A percentile compares a stretch with the other conserved stretches of the same genome.
Conservation (phyloP, 768 basidiomycete genomes). For the Epithele typhae region DNA sequence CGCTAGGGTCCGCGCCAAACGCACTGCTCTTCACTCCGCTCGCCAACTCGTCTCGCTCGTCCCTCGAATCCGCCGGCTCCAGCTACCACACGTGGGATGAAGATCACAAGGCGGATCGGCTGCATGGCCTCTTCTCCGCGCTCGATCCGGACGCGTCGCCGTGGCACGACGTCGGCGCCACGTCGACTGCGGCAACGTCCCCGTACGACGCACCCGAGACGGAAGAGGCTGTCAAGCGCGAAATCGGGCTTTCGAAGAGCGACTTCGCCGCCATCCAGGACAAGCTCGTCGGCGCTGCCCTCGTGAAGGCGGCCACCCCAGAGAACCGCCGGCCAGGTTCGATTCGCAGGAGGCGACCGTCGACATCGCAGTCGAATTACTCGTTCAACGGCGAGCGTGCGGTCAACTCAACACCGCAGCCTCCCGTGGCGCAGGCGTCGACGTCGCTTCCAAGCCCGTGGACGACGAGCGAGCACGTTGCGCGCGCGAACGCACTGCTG, state of each 20-base stretch:
- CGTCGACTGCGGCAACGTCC: conserved; percentile 44
- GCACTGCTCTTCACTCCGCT: conserved; percentile 60
- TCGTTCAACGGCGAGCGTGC: conserved; percentile 58
- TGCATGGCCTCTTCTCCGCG: conserved; percentile 51
- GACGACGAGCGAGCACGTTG: conserved; percentile 42
- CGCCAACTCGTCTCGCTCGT: conserved; percentile 73
- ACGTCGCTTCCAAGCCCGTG: conserved; percentile 22
- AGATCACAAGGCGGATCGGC: conserved; percentile 48
- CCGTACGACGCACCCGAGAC: conserved; percentile 51
- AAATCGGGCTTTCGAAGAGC: conserved; percentile 62
- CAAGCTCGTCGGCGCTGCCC: conserved; percentile 62
- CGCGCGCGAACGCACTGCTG: conserved; percentile 61
- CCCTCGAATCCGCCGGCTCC: conserved; percentile 75
- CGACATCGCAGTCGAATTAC: conserved; percentile 80
- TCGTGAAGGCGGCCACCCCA: conserved; percentile 50
- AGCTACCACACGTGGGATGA: conserved; percentile 83
- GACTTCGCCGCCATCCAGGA: conserved; percentile 76
- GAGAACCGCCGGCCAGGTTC: conserved; percentile 63
- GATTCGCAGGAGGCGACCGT: conserved; percentile 70
- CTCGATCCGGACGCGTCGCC: conserved; percentile 44
- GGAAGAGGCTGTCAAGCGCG: conserved; percentile 61
- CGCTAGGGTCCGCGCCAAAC: conserved; percentile 27
- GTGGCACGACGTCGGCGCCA: conserved; percentile 64
- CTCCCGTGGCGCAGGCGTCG: conserved; percentile 28
- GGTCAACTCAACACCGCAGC: conserved; percentile 54